phyloP scores from a whole-genome alignment of 805 yeast genomes.

The Scheffersomyces stipitis region DNA sequence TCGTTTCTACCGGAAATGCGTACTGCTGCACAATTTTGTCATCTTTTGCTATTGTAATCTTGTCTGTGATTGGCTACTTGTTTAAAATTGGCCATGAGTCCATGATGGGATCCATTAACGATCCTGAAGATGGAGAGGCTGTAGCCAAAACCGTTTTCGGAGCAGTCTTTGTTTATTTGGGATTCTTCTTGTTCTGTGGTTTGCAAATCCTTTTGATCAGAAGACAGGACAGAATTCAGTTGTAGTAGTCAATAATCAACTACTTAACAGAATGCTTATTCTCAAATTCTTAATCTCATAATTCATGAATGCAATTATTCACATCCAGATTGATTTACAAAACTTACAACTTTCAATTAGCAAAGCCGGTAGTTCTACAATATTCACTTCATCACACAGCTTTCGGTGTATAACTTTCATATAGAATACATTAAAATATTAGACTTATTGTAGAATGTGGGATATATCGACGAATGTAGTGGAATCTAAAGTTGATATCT shows the following conservation, averaged over 20 bases:
- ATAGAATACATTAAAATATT: too few species aligned
- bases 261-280: too few species aligned
- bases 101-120: constrained; percentile 86
- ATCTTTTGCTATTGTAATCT: constrained; percentile 86
- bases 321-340: too few species aligned
- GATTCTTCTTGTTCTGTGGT: constrained; percentile 87
- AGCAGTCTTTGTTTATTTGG: constrained; percentile 80
- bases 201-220: constrained; percentile 68
- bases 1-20: constrained; percentile 69
- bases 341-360: too few species aligned
- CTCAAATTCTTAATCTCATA: too few species aligned
- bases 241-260: constrained; percentile 20
- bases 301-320: too few species aligned
- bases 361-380: too few species aligned
- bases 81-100: constrained; percentile 83
- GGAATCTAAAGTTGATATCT: too few species aligned
- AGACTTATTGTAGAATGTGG: too few species aligned
- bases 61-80: constrained; percentile 79
- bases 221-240: constrained; percentile 64
- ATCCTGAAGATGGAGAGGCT: constrained; percentile 91
- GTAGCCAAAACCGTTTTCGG: constrained; percentile 90
- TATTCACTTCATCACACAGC: too few species aligned
- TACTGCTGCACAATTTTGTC: constrained; percentile 94
- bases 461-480: too few species aligned
- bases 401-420: too few species aligned